Evolutionary conservation across 208 protist species (phyloP), one percentile per base, ranked within the genome.

Genomic region (Trypanosoma lewisi): DNA sequence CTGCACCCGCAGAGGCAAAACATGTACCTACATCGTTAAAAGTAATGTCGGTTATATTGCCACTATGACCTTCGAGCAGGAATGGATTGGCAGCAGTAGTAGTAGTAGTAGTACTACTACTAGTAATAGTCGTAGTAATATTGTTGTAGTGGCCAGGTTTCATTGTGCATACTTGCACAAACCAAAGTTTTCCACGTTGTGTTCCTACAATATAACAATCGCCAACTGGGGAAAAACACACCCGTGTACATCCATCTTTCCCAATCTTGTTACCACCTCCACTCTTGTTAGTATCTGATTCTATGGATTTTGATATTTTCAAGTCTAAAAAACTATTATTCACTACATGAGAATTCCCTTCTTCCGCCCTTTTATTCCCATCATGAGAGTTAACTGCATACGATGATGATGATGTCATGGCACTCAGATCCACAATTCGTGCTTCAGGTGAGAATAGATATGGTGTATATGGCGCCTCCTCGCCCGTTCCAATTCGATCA

Each of bases 361-460:
- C n/a, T n/a, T n/a, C n/a, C n/a, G n/a, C n/a, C n/a, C n/a, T n/a
- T n/a, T n/a, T n/a, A n/a, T n/a, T n/a, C n/a, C n/a, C n/a, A n/a
- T n/a, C n/a, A 50, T 31, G 50, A 44, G 28, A 36, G 5, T 2
- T 30, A 41, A 9, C 7, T 23, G 6, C 34, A 39, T 34, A 8
- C 45, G 31, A 8, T 50, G 25, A 4, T 11, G 53, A 39, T 5
- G n/a, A 6, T 19, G 21, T 50, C 28, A 76, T 36, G 14, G 61
- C 44, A 14, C 61, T 56, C n/a, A 85, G 62, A 39, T 85, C 79
- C 8, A 79, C 30, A n/a, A 80, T 50, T 2, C 66, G 69, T 14
- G 64, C 75, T 17, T 72, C 53, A 8, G 78, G 74, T 1, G 76
- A 67, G 55, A 86, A 89, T 53, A 89, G 70, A 59, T 86, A 89